These are phyloP conservation scores for Phlyctochytrium bullatum DNA, from an alignment of 192 early-diverging fungal species.

Conservation along the genomic window DNA sequence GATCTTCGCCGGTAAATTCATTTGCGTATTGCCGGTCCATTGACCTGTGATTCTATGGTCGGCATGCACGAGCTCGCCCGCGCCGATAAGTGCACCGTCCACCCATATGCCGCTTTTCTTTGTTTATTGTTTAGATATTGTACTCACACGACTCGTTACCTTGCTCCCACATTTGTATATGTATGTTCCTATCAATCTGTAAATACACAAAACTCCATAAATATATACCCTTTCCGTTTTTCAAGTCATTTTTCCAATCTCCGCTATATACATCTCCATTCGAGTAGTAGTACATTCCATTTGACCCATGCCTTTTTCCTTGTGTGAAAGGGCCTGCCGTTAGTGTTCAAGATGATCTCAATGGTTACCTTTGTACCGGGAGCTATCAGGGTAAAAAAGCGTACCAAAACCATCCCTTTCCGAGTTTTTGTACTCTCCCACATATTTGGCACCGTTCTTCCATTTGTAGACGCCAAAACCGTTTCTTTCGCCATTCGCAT, in stretches of 20 bases:
- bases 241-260: slow-evolving; percentile 49
- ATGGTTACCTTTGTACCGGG: slow-evolving; percentile 46
- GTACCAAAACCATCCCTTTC: slow-evolving; percentile 44
- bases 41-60: slow-evolving; percentile 49
- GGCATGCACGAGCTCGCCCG: slow-evolving; percentile 46
- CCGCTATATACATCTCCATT: slow-evolving; percentile 58
- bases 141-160: slow-evolving; percentile 17
- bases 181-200: slow-evolving; percentile 25
- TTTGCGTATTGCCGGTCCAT: slow-evolving; percentile 37
- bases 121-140: neutral
- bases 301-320: slow-evolving; percentile 47
- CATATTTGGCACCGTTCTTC: slow-evolving; percentile 48
- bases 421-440: slow-evolving; percentile 50
- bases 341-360: neutral
- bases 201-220: neutral
- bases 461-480: slow-evolving; percentile 54
- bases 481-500: slow-evolving; percentile 39
- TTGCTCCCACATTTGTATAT: slow-evolving; percentile 46
- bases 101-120: slow-evolving; percentile 46
- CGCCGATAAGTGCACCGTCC: slow-evolving; percentile 37
- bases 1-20: slow-evolving; percentile 43
- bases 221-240: slow-evolving; percentile 47
- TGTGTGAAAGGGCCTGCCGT: slow-evolving; percentile 39
- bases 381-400: slow-evolving; percentile 59
- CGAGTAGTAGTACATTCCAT: slow-evolving; percentile 49